These are phyloP conservation scores for Plasmodium yoelii DNA, from an alignment of 169 alveolate species.

Conservation along the genomic window DNA sequence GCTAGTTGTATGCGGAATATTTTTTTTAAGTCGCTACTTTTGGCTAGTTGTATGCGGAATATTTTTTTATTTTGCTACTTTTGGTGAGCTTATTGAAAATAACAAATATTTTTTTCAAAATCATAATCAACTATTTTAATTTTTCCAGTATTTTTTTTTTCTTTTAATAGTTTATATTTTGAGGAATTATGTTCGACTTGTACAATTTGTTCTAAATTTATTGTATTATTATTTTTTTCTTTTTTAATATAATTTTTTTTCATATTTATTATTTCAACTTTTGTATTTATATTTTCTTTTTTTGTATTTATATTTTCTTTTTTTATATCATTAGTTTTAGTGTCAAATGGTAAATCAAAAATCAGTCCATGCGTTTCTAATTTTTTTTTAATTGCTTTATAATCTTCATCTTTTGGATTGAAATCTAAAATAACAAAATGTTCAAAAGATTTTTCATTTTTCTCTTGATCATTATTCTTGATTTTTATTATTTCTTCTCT, in stretches of 20 bases:
- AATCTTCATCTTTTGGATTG: constrained; percentile 24
- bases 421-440: constrained; percentile 38
- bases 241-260: background rate
- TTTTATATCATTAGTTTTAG: background rate
- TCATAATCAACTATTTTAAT: constrained; percentile 29
- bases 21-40: background rate
- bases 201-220: background rate
- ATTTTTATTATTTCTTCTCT: background rate
- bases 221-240: background rate
- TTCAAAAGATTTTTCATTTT: background rate
- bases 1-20: background rate
- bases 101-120: constrained; percentile 40
- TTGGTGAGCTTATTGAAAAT: background rate
- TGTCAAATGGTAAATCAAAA: background rate
- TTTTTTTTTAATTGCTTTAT: constrained; percentile 27
- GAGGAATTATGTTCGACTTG: background rate
- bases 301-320: constrained; percentile 6
- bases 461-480: background rate
- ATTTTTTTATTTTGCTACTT: background rate
- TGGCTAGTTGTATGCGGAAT: background rate
- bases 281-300: constrained; percentile 8
- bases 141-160: constrained; percentile 2
- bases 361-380: background rate
- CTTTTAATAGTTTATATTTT: constrained; percentile 27
- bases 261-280: background rate